Evolutionary conservation across 2,329 filamentous ascomycete species (phyloP).

Genomic region (Hypoxylon sp.): DNA sequence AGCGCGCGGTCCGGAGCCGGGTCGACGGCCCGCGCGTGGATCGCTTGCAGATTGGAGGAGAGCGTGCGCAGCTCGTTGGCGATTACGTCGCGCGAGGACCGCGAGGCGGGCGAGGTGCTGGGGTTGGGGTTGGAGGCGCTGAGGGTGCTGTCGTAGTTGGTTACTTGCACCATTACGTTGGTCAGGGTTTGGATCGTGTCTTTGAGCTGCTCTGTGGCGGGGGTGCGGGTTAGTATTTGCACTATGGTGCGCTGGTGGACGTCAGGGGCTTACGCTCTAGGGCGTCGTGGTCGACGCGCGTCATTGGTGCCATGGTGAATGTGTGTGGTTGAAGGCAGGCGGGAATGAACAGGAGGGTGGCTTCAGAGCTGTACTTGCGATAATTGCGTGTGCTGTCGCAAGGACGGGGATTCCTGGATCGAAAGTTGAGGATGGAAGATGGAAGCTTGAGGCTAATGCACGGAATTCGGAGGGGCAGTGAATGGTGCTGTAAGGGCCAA

Average conservation of each 20-base stretch:
- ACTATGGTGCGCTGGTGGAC: too few species aligned
- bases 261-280: constrained; percentile 57
- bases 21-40: constrained; percentile 60
- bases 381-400: neutral
- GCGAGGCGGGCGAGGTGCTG: constrained; percentile 7
- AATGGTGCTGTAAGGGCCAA: constrained; percentile 1
- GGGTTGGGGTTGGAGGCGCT: constrained; percentile 10
- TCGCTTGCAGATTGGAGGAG: constrained; percentile 57
- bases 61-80: constrained; percentile 65
- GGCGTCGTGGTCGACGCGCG: constrained; percentile 54
- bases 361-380: neutral
- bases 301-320: constrained; percentile 55
- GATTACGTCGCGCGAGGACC: constrained; percentile 70
- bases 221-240: constrained; percentile 3
- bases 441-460: neutral
- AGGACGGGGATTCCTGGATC: neutral
- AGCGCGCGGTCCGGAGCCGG: constrained; percentile 52
- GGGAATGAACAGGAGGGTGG: neutral
- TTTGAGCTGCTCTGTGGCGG: constrained; percentile 53
- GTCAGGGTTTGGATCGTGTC: constrained; percentile 56
- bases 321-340: neutral
- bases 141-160: constrained; percentile 67
- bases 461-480: constrained; percentile 11
- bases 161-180: constrained; percentile 67
- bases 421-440: constrained; percentile 2